Conservation (phyloP, 257 asterid species). For the Craterostigma plantagineum region DNA sequence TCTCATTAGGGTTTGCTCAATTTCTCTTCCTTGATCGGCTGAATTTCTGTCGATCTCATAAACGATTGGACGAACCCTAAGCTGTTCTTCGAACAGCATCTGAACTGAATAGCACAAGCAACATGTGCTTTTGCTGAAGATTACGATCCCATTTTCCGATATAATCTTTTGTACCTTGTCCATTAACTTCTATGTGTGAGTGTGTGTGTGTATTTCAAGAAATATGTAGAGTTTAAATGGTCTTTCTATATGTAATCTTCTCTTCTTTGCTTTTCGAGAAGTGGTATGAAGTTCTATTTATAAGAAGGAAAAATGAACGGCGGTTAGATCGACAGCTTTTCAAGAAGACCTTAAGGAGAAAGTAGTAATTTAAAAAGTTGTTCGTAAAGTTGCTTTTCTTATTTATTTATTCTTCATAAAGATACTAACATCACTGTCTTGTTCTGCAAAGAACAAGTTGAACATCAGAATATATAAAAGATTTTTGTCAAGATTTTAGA, state of each 20-base stretch:
- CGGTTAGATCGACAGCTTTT: background rate
- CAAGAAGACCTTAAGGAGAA: background rate
- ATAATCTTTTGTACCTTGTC: constrained; percentile 35
- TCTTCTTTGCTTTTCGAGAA: background rate
- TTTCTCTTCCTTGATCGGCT: constrained; percentile 24
- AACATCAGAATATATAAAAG: background rate
- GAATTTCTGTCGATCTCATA: constrained; percentile 40
- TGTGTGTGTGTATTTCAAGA: background rate
- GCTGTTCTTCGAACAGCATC: constrained; percentile 29
- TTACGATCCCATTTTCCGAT: constrained; percentile 40
- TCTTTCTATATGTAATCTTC: background rate
- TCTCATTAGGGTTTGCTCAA: constrained; percentile 29
- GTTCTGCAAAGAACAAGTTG: constrained; percentile 1
- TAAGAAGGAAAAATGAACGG: background rate
- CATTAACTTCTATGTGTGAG: no score
- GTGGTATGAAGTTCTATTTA: background rate
- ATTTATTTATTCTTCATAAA: no score
- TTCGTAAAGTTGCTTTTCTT: background rate
- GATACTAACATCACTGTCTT: background rate
- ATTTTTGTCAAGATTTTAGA: background rate
- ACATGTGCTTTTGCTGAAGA: constrained; percentile 54
- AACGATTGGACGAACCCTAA: constrained; percentile 21
- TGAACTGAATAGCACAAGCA: constrained; percentile 55
- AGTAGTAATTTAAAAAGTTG: background rate
- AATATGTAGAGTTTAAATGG: background rate